phyloP scores from a whole-genome alignment of 2,329 filamentous ascomycete species.

The Lachnellula subtilissima region DNA sequence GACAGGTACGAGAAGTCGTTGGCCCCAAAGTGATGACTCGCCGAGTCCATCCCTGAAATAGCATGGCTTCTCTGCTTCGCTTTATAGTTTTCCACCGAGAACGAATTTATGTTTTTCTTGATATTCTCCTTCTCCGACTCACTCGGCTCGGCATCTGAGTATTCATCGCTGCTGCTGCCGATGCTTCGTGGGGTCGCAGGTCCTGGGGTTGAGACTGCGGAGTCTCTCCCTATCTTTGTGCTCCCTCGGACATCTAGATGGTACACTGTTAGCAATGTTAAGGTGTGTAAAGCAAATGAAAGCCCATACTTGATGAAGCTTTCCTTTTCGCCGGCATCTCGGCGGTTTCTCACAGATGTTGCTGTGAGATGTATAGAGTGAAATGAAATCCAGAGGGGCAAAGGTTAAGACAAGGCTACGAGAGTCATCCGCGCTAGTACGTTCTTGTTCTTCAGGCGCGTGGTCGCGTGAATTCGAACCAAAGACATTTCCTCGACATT shows the following conservation, averaged over 20 bases:
- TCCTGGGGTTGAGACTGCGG: constrained; percentile 56
- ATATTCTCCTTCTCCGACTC: constrained; percentile 50
- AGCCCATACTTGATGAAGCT: constrained; percentile 47
- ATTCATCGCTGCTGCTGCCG: constrained; percentile 50
- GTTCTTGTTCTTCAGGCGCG: neutral
- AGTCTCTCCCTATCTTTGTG: constrained; percentile 52
- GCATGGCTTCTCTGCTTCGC: constrained; percentile 12
- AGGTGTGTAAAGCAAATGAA: constrained; percentile 21
- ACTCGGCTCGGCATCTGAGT: constrained; percentile 46
- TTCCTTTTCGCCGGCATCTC: constrained; percentile 70
- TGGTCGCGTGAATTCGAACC: neutral
- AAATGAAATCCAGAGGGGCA: constrained; percentile 13
- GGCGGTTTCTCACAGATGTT: constrained; percentile 20
- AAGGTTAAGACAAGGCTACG: constrained; percentile 12
- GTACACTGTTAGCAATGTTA: constrained; percentile 29
- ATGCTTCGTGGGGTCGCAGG: constrained; percentile 55
- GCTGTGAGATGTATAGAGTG: constrained; percentile 5
- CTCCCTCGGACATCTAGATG: constrained; percentile 40
- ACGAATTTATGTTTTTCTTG: constrained; percentile 55
- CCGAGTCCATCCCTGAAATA: constrained; percentile 25
- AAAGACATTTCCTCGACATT: neutral
- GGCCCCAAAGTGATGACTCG: constrained; percentile 32
- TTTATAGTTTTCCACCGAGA: constrained; percentile 38
- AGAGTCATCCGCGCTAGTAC: neutral
- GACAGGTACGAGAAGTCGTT: constrained; percentile 71